Percentiles rank a stretch among this genome's conserved stretches.
phyloP scores from a whole-genome alignment of 2,329 filamentous ascomycete genomes.

The Helotiales sp. region DNA sequence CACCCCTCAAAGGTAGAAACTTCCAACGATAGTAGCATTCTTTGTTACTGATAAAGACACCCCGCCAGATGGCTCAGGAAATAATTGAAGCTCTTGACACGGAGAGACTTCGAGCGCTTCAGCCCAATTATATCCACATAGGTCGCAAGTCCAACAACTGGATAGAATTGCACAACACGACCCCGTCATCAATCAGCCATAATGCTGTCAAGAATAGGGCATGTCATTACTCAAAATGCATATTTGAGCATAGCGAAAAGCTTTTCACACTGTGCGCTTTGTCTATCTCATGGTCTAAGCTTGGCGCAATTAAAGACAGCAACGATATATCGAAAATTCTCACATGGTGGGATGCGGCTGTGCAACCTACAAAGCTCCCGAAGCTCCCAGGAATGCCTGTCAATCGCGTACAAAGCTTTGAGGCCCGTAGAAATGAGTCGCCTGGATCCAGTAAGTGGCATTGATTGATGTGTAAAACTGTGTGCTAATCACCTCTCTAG shows the following conservation, averaged over 20 bases:
- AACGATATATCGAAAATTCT: background rate
- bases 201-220: background rate
- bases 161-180: background rate
- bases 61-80: background rate
- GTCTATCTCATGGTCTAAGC: background rate
- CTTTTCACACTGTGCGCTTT: background rate
- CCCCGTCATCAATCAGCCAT: background rate
- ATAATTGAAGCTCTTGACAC: background rate
- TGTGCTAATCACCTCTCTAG: background rate
- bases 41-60: background rate
- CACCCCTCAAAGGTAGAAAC: too few relatives aligned
- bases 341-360: background rate
- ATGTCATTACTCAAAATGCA: background rate
- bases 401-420: background rate
- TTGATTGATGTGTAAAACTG: background rate
- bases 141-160: background rate
- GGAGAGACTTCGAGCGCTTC: background rate
- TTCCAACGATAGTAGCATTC: background rate
- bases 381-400: background rate
- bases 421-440: background rate
- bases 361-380: background rate
- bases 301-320: background rate
- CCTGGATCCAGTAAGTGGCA: background rate
- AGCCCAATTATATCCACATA: background rate
- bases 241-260: background rate